A percentile compares a stretch with the other conserved stretches of the same genome.
These are phyloP conservation scores for Phytophthora cactorum DNA, from an alignment of 352 stramenopile genomes.

Conservation along the genomic window DNA sequence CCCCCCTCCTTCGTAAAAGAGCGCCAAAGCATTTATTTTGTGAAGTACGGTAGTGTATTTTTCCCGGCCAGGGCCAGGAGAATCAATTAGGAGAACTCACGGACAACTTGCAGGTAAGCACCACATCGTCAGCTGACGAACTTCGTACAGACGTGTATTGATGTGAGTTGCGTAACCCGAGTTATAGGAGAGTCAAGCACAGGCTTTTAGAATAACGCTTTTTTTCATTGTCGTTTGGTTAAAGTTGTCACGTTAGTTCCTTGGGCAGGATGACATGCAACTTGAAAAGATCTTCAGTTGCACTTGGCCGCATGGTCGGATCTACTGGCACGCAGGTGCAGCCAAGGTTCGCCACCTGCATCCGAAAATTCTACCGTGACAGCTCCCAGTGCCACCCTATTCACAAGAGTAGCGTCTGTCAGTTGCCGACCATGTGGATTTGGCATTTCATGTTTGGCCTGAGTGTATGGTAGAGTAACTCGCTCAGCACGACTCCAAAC, in stretches of 20 bases:
- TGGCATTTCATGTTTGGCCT: neutral
- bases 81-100: too few relatives aligned
- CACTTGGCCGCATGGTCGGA: neutral
- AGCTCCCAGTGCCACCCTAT: neutral
- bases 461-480: slow-evolving; percentile 1
- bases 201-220: too few relatives aligned
- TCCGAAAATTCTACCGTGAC: slow-evolving; percentile 10
- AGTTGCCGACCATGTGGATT: neutral
- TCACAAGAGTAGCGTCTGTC: slow-evolving; percentile 5
- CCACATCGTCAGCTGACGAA: too few relatives aligned
- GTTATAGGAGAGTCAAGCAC: too few relatives aligned
- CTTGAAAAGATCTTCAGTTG: neutral
- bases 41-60: too few relatives aligned
- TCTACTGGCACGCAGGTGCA: neutral
- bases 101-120: too few relatives aligned
- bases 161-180: too few relatives aligned
- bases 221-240: too few relatives aligned
- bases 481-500: slow-evolving; percentile 1
- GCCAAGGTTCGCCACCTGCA: neutral
- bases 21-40: too few relatives aligned
- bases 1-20: too few relatives aligned
- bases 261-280: slow-evolving; percentile 5
- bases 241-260: neutral
- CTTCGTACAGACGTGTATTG: too few relatives aligned
- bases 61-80: too few relatives aligned